Evolutionary conservation across 1,139 yeast genomes (phyloP).

Genomic region (Spathaspora sp.): DNA sequence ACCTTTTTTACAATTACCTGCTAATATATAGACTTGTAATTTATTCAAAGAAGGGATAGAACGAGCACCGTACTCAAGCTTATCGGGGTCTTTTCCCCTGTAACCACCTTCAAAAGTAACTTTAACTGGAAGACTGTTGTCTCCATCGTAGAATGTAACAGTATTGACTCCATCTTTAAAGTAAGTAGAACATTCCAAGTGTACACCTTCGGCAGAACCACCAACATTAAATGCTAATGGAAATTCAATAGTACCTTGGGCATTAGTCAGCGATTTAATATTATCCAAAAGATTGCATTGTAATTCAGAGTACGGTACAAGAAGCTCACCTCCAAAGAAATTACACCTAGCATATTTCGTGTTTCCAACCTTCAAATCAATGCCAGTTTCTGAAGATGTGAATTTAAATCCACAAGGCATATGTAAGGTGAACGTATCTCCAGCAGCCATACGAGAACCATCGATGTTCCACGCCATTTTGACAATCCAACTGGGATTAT

Average conservation of each 20-base stretch:
- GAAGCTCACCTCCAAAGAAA: constrained; percentile 21
- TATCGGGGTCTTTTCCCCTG: background rate
- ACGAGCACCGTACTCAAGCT: constrained; percentile 10
- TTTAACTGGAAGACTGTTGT: constrained; percentile 16
- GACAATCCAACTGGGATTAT: constrained; percentile 25
- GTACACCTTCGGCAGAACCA: constrained; percentile 18
- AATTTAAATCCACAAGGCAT: constrained; percentile 29
- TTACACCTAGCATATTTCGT: constrained; percentile 25
- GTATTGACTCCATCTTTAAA: constrained; percentile 25
- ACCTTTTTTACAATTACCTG: constrained; percentile 23
- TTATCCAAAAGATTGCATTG: constrained; percentile 27
- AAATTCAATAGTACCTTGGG: constrained; percentile 24
- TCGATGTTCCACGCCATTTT: constrained; percentile 24
- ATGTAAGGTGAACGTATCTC: constrained; percentile 30
- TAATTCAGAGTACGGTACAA: constrained; percentile 24
- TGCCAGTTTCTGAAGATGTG: constrained; percentile 11
- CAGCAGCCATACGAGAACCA: constrained; percentile 21
- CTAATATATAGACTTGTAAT: constrained; percentile 16
- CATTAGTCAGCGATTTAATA: no score
- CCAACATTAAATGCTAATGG: constrained; percentile 32
- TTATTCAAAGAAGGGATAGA: constrained; percentile 14
- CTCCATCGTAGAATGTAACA: constrained; percentile 29
- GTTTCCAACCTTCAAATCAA: constrained; percentile 18
- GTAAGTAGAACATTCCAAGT: constrained; percentile 20
- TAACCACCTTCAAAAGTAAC: constrained; percentile 14